These are phyloP conservation scores for Pisolithus microcarpus DNA, from an alignment of 768 basidiomycete species.

Conservation along the genomic window DNA sequence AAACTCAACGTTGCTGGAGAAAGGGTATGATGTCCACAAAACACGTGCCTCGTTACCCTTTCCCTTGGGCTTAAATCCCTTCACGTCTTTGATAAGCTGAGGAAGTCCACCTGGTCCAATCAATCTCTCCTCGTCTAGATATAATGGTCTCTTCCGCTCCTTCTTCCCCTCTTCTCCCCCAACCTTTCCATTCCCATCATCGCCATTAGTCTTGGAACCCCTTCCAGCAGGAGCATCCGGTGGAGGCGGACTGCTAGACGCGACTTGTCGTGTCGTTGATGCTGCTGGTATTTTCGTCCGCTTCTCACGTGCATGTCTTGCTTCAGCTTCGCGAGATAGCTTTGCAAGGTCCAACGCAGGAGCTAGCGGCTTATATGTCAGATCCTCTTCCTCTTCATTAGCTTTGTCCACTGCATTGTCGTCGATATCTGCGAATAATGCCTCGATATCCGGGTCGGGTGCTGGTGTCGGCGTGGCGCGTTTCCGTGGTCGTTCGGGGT, in stretches of 20 bases:
- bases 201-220: slow-evolving; percentile 4
- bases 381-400: slow-evolving; percentile 33
- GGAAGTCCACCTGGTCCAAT: slow-evolving; percentile 75
- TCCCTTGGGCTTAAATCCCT: slow-evolving; percentile 73
- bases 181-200: slow-evolving; percentile 6
- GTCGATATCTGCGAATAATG: slow-evolving; percentile 42
- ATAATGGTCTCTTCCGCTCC: slow-evolving; percentile 33
- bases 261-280: slow-evolving; percentile 39
- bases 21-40: background rate
- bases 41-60: slow-evolving; percentile 82
- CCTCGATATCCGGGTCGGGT: slow-evolving; percentile 29
- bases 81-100: slow-evolving; percentile 65
- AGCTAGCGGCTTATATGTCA: slow-evolving; percentile 40
- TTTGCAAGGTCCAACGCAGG: slow-evolving; percentile 47
- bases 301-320: slow-evolving; percentile 30
- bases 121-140: slow-evolving; percentile 71
- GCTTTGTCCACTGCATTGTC: slow-evolving; percentile 45
- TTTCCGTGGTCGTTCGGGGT: slow-evolving; percentile 25
- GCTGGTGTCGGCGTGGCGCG: slow-evolving; percentile 16
- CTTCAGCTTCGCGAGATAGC: slow-evolving; percentile 49
- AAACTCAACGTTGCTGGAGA: background rate
- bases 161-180: slow-evolving; percentile 23
- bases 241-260: slow-evolving; percentile 45
- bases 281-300: slow-evolving; percentile 15
- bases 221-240: slow-evolving; percentile 21